Evolutionary conservation across 495 filamentous ascomycete genomes (phyloP).

Genomic region (Penicillium argentinense): DNA sequence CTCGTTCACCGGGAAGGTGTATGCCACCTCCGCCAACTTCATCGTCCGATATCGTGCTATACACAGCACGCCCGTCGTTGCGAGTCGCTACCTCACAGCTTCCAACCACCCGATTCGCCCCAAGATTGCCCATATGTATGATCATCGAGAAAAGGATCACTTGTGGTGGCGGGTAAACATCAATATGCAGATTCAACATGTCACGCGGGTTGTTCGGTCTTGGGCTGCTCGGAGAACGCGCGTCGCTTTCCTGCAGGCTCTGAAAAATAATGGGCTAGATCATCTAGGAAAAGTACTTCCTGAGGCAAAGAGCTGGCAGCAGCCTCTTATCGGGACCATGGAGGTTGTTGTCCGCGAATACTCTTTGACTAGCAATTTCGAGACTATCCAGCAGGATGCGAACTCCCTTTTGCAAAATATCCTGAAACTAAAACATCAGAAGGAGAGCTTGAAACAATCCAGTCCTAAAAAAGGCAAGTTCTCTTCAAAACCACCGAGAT

Average conservation of each 20-base stretch:
- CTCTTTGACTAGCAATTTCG: conserved; percentile 17
- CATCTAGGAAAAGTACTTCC: conserved; percentile 42
- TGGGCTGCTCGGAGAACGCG: conserved; percentile 50
- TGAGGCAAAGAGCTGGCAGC: background rate
- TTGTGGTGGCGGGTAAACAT: conserved; percentile 51
- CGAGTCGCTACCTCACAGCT: conserved; percentile 29
- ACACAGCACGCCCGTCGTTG: conserved; percentile 27
- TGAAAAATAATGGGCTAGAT: conserved; percentile 57
- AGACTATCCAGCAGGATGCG: conserved; percentile 27
- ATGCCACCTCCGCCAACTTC: conserved; percentile 16
- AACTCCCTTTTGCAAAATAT: conserved; percentile 4
- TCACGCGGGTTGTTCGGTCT: conserved; percentile 52
- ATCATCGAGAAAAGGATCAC: conserved; percentile 30
- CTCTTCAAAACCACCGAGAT: too few relatives aligned
- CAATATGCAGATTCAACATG: conserved; percentile 21
- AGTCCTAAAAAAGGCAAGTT: too few relatives aligned
- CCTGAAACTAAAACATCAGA: background rate
- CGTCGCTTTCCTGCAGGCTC: conserved; percentile 53
- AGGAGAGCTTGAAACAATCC: too few relatives aligned
- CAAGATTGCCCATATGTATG: conserved; percentile 38
- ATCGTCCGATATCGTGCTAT: conserved; percentile 24
- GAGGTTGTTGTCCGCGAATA: conserved; percentile 23
- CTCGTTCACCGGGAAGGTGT: conserved; percentile 18
- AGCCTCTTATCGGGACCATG: conserved; percentile 26
- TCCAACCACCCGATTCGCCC: conserved; percentile 32